Base-by-base conservation (phyloP, 192 early-diverging fungal genomes). In the Umbelopsis isabellina region DNA sequence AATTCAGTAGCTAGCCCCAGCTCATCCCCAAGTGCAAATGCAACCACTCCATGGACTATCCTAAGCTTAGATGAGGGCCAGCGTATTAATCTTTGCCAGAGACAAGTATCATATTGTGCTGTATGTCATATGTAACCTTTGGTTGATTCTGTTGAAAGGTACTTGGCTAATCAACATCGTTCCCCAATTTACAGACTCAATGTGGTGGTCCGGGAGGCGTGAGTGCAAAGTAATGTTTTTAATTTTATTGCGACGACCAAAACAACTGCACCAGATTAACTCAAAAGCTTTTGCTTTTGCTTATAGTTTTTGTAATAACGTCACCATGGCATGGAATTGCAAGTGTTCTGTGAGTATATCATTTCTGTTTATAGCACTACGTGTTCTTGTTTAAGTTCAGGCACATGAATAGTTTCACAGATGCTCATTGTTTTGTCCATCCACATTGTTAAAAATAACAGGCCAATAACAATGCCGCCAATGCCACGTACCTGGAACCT, bases 271-370 rank as follows among this genome's bases (percentile, higher is more conserved):
- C 2, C 37, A 41, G 1, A 41, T 30, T 6, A 41, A 41, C 37
- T n/a, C n/a, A 1, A 9, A 41, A 9, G 6, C 10, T 2, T 41
- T 41, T 10, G 0, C 2, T 41, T 41, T 41, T 41, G 37, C 37
- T 51, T 37, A 44, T 44, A 75, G 74, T 27, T 75, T 75, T 55
- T 75, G 74, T n/a, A 75, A 75, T 75, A 25, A 30, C 46, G 70
- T 68, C 13, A 47, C 74, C 11, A 70, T 75, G 74, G 74, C 68
- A 25, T 75, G 74, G 74, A 65, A 65, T 44, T 75, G 74, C 48
- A 49, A 49, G 8, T 75, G 74, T 21, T 47, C 49, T 11, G 74
- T 75, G 67, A 75, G 72, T 68, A 22, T 33, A 65, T 22, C 2
- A 66, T 3, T 61, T 52, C 21, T 70, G 8, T 15, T 2, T 53